Evolutionary conservation across 2,329 filamentous ascomycete species (phyloP).

Genomic region (Fusarium concolor): DNA sequence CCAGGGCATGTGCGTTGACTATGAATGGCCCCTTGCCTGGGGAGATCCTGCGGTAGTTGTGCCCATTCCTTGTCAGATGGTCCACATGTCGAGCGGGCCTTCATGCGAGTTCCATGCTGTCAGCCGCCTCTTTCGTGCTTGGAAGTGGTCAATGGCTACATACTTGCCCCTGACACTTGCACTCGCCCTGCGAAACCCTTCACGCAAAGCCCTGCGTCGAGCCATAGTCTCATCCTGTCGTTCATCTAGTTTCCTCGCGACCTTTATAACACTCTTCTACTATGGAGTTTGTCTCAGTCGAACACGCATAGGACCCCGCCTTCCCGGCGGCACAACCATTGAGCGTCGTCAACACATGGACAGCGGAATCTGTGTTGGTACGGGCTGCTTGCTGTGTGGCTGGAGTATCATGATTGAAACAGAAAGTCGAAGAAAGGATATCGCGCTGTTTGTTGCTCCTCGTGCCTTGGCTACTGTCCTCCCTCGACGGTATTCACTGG

Average conservation of each 20-base stretch:
- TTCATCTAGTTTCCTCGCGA: constrained; percentile 81
- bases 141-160: constrained; percentile 78
- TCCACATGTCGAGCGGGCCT: constrained; percentile 81
- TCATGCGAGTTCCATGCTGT: constrained; percentile 81
- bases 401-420: constrained; percentile 84
- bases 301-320: constrained; percentile 76
- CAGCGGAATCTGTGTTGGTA: constrained; percentile 74
- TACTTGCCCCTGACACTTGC: constrained; percentile 81
- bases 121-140: constrained; percentile 74
- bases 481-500: constrained; percentile 72
- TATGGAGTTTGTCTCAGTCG: constrained; percentile 85
- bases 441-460: constrained; percentile 84
- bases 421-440: constrained; percentile 73
- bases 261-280: constrained; percentile 84
- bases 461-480: constrained; percentile 80
- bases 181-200: constrained; percentile 65
- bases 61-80: constrained; percentile 84
- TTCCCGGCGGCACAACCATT: constrained; percentile 66
- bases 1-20: constrained; percentile 77
- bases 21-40: constrained; percentile 74
- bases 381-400: constrained; percentile 80
- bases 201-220: constrained; percentile 58
- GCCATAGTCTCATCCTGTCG: constrained; percentile 72
- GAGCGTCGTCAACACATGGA: constrained; percentile 65
- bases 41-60: constrained; percentile 76